Evolutionary conservation across 2,329 filamentous ascomycete genomes (phyloP).

Genomic region (Xylaria sp.): DNA sequence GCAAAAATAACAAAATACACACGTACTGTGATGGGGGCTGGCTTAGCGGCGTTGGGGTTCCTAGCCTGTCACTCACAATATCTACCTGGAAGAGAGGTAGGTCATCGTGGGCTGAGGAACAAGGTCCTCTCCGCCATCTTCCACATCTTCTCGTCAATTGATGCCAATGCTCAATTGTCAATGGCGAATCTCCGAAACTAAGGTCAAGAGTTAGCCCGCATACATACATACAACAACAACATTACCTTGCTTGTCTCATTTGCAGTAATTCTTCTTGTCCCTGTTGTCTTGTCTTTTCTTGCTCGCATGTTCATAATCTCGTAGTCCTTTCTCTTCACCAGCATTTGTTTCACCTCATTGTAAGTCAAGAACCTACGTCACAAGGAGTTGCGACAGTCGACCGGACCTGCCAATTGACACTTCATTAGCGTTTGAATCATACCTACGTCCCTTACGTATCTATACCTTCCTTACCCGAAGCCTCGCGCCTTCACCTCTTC

Average conservation of each 20-base stretch:
- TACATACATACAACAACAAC: background rate
- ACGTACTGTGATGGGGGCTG: conserved; percentile 23
- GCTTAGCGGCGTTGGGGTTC: conserved; percentile 22
- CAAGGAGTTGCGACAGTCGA: conserved; percentile 32
- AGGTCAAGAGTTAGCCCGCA: conserved; percentile 11
- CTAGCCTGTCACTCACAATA: conserved; percentile 33
- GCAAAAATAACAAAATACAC: conserved; percentile 39
- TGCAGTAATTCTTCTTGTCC: background rate
- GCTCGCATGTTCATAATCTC: conserved; percentile 26
- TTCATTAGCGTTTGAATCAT: conserved; percentile 40
- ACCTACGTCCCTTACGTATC: conserved; percentile 14
- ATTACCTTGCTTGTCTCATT: conserved; percentile 7
- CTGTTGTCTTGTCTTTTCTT: conserved; percentile 32
- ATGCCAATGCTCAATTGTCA: conserved; percentile 16
- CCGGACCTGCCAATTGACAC: conserved; percentile 43
- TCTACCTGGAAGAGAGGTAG: conserved; percentile 3
- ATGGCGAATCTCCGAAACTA: conserved; percentile 18
- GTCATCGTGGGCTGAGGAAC: conserved; percentile 21
- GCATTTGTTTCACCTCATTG: conserved; percentile 49
- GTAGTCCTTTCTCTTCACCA: conserved; percentile 33
- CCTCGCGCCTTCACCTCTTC: conserved; percentile 2
- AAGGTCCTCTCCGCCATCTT: conserved; percentile 26
- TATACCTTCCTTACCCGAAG: conserved; percentile 16
- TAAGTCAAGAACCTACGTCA: conserved; percentile 42
- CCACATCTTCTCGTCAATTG: conserved; percentile 4